Conservation (phyloP, 139 green algal genomes). For the Nannochloris sp. region DNA sequence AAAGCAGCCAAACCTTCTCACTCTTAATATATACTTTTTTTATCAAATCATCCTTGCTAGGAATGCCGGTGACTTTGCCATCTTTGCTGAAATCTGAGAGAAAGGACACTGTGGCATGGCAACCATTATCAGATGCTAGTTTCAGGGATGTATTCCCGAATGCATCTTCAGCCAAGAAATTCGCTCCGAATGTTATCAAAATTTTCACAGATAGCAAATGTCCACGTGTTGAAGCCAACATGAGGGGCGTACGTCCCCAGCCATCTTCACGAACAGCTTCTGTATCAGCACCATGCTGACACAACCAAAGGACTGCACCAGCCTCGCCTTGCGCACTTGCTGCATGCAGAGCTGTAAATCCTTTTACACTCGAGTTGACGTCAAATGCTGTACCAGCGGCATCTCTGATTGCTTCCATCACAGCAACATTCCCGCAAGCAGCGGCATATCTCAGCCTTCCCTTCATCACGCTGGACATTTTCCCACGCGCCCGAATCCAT, state of each 20-base stretch:
- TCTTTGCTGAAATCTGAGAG: background rate
- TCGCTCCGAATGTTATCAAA: slow-evolving; percentile 13
- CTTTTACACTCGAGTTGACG: background rate
- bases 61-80: background rate
- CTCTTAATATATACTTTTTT: too few relatives aligned
- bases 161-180: background rate
- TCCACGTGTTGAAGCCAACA: slow-evolving; percentile 9
- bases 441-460: background rate
- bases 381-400: background rate
- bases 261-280: slow-evolving; percentile 4
- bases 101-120: background rate
- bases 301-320: background rate
- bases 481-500: background rate
- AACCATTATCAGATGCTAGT: background rate
- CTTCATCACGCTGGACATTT: background rate
- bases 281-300: slow-evolving; percentile 9
- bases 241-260: slow-evolving; percentile 10
- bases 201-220: background rate
- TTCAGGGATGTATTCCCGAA: background rate
- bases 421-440: background rate
- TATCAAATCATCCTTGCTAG: background rate
- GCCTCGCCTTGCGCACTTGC: slow-evolving; percentile 4
- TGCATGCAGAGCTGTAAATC: slow-evolving; percentile 14
- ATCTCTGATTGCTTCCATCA: background rate
- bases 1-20: too few relatives aligned